Base-by-base conservation (phyloP, 2,329 filamentous ascomycete species). In the Fusarium sp. region DNA sequence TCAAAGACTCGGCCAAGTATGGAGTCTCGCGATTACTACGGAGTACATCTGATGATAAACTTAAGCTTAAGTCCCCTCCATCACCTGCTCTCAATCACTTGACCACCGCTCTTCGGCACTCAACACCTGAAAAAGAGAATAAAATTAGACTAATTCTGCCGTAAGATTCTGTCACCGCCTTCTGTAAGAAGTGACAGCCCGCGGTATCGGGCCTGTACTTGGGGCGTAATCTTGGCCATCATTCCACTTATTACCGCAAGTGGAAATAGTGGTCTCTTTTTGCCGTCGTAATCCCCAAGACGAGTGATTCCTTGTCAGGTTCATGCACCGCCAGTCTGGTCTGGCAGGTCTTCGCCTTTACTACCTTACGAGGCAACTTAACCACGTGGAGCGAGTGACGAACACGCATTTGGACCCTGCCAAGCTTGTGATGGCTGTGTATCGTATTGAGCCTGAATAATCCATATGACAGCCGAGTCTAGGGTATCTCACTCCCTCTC, bases 211-310 rank as follows among this genome's bases (percentile, higher is more conserved):
- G n/a, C 54, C 16, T 16, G 41, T 45, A 10, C 15, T 25, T 58
- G 11, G 39, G 41, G 19, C 25, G 39, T 38, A 25, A 29, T 10
- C 29, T 37, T 42, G 63, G 46, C 46, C 55, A 67, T 67, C 64
- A 67, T 67, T 46, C 64, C 63, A 67, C 64, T 55, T 62, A 67
- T 67, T 67, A 38, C 64, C 37, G 7, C 18, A 62, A 39, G 6
- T 21, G 41, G 64, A 62, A 61, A 38, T 19, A 66, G 18, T 25
- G 33, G 42, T 25, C 58, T 41, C 7, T 29, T 16, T 54, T 19
- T 9, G 37, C 29, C 48, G 38, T 38, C 48, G 63, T 65, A 65
- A 65, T 46, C n/a, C 56, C 56, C 16, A 52, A n/a, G 49, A 27
- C 35, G 1, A 59, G 25, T 42, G 14, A 60, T 23, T 44, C 29